Evolutionary conservation across 148 eudicot species (phyloP), one percentile per base, ranked within the genome.

Genomic region (Fagopyrum homotropicum): DNA sequence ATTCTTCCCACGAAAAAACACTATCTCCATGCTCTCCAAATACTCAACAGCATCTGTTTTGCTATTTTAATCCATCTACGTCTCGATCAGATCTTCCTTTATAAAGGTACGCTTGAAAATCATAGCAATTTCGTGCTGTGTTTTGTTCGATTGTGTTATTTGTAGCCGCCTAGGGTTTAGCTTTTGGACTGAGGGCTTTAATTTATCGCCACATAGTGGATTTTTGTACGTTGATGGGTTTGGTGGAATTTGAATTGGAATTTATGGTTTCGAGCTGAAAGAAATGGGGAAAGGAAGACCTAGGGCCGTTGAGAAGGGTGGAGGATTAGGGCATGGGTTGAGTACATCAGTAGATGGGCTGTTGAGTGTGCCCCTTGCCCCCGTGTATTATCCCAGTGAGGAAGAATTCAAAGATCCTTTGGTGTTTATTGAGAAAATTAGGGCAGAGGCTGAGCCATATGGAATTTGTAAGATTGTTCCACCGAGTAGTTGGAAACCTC

Each of bases 401-500:
- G 99, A 96, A 43, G 98, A 96, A 80, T 96, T 96, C 83, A 85
- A 78, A 90, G 99, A 96, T 69, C 98, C 98, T 72, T 85, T 96
- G 71, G 94, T 84, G 77, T 96, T 83, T 81, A 88, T 96, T 72
- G 80, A 83, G 49, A 90, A 90, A 85, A 96, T 96, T 84, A 86
- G 99, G 86, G 85, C 84, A 16, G 98, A 88, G 72, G 98, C 99
- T 45, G 99, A 96, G 79, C 82, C 86, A 0, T 96, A 82, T 82
- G 99, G 99, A 83, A 96, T 96, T 75, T 96, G 99, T 81, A 92
- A 86, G 78, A 88, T 96, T 74, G 89, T 96, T 12, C 99, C 99
- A 4, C 99, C 99, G 0, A 60, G 83, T 81, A 83, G 80, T 63
- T 96, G 99, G 99, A 92, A 96, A 57, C 88, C 99, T 44, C 97